These are phyloP conservation scores for Trametes maxima DNA, from an alignment of 768 basidiomycete genomes.

Conservation along the genomic window DNA sequence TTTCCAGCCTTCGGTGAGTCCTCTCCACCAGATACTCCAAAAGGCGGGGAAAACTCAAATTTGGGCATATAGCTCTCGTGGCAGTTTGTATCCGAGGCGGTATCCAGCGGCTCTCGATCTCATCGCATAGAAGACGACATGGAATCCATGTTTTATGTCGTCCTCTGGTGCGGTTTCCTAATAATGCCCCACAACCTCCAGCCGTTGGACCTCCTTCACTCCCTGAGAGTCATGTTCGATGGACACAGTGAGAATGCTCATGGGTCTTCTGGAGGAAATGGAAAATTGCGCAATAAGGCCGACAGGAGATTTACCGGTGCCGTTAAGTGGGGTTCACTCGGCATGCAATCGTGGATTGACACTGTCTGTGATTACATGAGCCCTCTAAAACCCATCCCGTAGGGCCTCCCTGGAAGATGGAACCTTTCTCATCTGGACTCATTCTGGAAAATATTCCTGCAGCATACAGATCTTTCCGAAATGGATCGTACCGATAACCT, in stretches of 20 bases:
- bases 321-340: background rate
- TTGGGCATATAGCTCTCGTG: background rate
- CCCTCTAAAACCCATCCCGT: background rate
- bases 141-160: conserved; percentile 8
- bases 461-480: too few species aligned
- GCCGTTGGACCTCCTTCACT: background rate
- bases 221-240: background rate
- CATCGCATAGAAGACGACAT: conserved; percentile 5
- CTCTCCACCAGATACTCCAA: background rate
- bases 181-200: background rate
- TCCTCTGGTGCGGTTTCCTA: background rate
- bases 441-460: background rate
- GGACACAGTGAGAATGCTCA: background rate
- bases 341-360: background rate
- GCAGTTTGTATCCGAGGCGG: background rate
- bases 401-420: background rate
- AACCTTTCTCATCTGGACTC: background rate
- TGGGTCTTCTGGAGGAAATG: background rate
- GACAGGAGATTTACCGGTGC: background rate
- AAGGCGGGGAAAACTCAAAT: background rate
- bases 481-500: too few species aligned
- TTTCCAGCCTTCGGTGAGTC: background rate
- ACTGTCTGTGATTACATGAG: background rate
- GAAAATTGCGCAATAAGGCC: background rate
- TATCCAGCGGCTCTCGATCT: background rate